These are phyloP conservation scores for Neoscytalidium dimidiatum DNA, from an alignment of 2,329 filamentous ascomycete genomes.

Conservation along the genomic window DNA sequence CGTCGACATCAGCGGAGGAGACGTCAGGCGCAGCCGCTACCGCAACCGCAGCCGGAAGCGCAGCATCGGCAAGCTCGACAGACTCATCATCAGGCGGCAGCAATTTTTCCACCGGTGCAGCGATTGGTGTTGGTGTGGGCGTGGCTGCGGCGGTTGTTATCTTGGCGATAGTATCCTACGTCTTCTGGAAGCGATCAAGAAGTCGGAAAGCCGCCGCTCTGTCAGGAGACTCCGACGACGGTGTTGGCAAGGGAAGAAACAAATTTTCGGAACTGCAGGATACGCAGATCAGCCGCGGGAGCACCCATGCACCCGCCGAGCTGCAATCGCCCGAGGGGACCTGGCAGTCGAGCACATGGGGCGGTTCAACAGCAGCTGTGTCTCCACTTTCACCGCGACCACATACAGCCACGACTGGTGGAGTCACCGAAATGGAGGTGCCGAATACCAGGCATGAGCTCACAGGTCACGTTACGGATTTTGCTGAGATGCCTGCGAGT, in stretches of 20 bases:
- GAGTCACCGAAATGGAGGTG: neutral
- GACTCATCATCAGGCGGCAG: neutral
- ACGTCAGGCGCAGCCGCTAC: neutral
- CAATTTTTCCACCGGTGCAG: slow-evolving; percentile 8
- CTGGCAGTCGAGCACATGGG: neutral
- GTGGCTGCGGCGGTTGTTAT: neutral
- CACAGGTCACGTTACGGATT: neutral
- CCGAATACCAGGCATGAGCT: neutral
- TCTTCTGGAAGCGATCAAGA: neutral
- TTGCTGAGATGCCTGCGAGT: slow-evolving; percentile 7
- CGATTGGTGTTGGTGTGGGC: slow-evolving; percentile 17
- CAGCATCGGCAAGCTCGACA: neutral
- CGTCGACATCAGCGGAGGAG: neutral
- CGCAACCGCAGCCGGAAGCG: neutral
- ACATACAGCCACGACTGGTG: neutral
- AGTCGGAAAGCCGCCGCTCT: neutral
- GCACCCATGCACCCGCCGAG: neutral
- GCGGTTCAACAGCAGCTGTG: neutral
- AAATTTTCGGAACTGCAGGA: slow-evolving; percentile 1
- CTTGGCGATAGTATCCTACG: neutral
- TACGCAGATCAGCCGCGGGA: neutral
- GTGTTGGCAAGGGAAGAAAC: neutral
- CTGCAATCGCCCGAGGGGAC: neutral
- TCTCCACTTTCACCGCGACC: neutral
- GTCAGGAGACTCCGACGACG: neutral